Evolutionary conservation across 78 protist species (phyloP), one percentile per base, ranked within the genome.

Genomic region (Dictyostelium intermedium): DNA sequence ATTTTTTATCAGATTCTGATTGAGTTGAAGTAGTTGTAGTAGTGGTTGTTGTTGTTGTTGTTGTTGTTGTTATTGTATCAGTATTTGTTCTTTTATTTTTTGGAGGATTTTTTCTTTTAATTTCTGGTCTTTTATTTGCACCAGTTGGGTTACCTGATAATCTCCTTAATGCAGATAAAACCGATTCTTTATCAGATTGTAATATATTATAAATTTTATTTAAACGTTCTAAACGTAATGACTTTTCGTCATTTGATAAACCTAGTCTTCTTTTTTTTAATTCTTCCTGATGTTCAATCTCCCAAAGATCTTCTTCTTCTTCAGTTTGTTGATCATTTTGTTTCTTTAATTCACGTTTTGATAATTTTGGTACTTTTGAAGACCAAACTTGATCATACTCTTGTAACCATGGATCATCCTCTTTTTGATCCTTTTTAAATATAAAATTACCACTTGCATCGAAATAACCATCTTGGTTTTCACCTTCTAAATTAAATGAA

Each of bases 291-390:
- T 60, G 78, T n/a, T 89, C 94, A 35, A 80, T 80, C 7, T 80
- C 87, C 94, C 94, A 89, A 3, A 66, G 94, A 70, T 89, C 94
- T 70, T 89, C 94, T n/a, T 87, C 85, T 23, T 87, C 85, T 20
- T 79, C 94, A 10, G 35, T 74, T 69, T 63, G 73, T 69, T 50
- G 27, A 11, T 39, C 61, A 7, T 76, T 39, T 86, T 80, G 27
- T 53, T 41, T 53, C 30, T 60, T 27, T 14, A 43, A 56, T 66
- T 70, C 73, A 69, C 78, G 43, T 70, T 80, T 69, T 61, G 84
- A 41, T 74, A 79, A 14, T 80, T 86, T 86, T 13, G 94, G 80
- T 25, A 89, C 35, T 72, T 80, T 78, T 11, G 77, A 30, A 4
- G 56, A n/a, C 93, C 45, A 37, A 14, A 87, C 93, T 35, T 61